Conservation (phyloP, 2,329 filamentous ascomycete species). For the Ophiocordyceps camponoti-saundersi region DNA sequence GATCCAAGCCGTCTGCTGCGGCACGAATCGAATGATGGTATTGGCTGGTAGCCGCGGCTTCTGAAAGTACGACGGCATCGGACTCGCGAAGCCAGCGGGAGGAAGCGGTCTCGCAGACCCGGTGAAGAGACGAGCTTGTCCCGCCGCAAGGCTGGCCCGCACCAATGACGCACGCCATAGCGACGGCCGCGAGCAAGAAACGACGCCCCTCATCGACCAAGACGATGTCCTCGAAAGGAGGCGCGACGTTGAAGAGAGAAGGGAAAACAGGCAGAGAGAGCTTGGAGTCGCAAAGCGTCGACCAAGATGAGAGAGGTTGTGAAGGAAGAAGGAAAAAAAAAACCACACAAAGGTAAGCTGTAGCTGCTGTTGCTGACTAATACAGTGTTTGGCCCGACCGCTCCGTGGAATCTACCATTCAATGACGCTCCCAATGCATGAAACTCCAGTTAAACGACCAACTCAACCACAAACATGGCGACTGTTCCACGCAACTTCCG, state of each 20-base stretch:
- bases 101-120: conserved; percentile 15
- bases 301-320: too few species aligned
- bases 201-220: conserved; percentile 3
- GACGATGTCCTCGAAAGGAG: background rate
- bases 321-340: too few species aligned
- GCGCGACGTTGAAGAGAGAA: background rate
- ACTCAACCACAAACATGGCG: conserved; percentile 14
- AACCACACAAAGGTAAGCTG: too few species aligned
- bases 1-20: conserved; percentile 99
- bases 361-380: too few species aligned
- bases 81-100: conserved; percentile 12
- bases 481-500: conserved; percentile 90
- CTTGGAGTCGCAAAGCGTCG: background rate
- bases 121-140: conserved; percentile 10
- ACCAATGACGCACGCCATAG: conserved; percentile 2
- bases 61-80: conserved; percentile 63
- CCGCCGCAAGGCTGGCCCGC: background rate
- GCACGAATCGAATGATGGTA: conserved; percentile 88
- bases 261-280: background rate
- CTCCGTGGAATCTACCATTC: too few species aligned
- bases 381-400: too few species aligned
- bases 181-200: conserved; percentile 1
- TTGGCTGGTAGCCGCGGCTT: conserved; percentile 66
- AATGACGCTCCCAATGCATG: too few species aligned
- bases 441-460: too few species aligned